A percentile compares a stretch with the other conserved stretches of the same genome.
phyloP scores from a whole-genome alignment of 129 eudicot species.

The sunflower (Helianthus annuus) region HanXRQr2.0-SUNRISE NC_035440.2:95107579-95108078 shows the following conservation, averaged over 20 bases:
- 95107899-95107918: not conserved
- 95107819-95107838: conserved; percentile 8
- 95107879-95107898: not conserved
- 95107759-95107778: conserved; percentile 83
- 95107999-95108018: no score
- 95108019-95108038: no score
- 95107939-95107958: no score
- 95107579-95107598: conserved; percentile 24
- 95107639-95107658: conserved; percentile 41
- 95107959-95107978: no score
- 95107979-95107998: no score
- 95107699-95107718: conserved; percentile 97
- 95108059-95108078: no score
- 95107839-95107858: not conserved
- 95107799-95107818: conserved; percentile 89
- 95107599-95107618: not conserved
- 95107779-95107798: conserved; percentile 93
- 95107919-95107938: no score
- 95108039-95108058: no score
- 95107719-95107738: conserved; percentile 96
- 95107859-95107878: not conserved
- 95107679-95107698: conserved; percentile 95
- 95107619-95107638: not conserved
- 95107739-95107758: conserved; percentile 99
- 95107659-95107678: conserved; percentile 79